Evolutionary conservation across 1,284 basidiomycete species (phyloP).

Genomic region (Ceratobasidium sp.): DNA sequence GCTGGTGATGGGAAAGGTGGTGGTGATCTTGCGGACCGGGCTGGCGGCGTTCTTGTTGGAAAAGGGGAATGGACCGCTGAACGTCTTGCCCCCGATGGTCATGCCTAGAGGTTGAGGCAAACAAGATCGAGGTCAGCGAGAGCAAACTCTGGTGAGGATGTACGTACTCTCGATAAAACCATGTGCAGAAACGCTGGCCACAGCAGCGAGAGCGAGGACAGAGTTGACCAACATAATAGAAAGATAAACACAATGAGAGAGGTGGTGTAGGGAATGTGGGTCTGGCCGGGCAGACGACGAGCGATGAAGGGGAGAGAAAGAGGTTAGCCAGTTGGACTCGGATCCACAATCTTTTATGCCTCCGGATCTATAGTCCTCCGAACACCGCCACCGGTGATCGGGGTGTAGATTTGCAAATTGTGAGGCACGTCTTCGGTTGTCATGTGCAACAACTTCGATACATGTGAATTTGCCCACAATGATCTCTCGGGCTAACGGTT

Average conservation of each 20-base stretch:
- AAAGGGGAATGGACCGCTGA: conserved; percentile 61
- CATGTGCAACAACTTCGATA: too few species aligned
- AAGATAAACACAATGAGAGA: too few species aligned
- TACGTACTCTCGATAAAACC: conserved; percentile 24
- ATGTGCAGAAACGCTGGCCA: conserved; percentile 35
- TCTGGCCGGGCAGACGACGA: conserved; percentile 37
- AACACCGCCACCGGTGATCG: conserved; percentile 18
- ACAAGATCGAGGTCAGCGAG: background rate
- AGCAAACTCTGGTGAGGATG: background rate
- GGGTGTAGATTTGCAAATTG: conserved; percentile 17
- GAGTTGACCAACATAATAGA: conserved; percentile 33
- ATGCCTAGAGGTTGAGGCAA: conserved; percentile 51
- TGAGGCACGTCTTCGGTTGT: background rate
- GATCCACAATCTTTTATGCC: background rate
- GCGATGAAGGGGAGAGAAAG: background rate
- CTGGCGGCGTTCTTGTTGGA: conserved; percentile 57
- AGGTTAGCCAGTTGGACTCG: background rate
- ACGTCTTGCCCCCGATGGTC: conserved; percentile 66
- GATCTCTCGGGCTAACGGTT: too few species aligned
- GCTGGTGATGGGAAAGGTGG: conserved; percentile 71
- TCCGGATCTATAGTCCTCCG: conserved; percentile 28
- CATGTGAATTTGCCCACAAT: too few species aligned
- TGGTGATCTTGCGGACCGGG: conserved; percentile 69
- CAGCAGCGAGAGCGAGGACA: conserved; percentile 35
- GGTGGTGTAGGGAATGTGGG: conserved; percentile 26